These are phyloP conservation scores for Exserohilum rostratum DNA, from an alignment of 2,329 filamentous ascomycete species.

Conservation along the genomic window DNA sequence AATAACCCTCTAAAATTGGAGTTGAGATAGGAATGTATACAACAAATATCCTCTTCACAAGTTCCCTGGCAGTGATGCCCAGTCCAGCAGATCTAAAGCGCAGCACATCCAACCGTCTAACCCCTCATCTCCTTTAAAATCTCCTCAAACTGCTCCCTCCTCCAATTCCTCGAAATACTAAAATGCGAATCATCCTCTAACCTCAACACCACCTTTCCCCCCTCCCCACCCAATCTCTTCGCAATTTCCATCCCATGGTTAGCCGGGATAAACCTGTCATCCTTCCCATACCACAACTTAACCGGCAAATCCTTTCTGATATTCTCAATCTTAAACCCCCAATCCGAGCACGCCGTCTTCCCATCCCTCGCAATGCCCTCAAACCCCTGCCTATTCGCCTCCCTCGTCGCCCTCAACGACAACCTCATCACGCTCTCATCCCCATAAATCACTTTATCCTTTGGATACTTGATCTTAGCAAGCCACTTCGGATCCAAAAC, in stretches of 20 bases:
- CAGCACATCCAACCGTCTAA: neutral
- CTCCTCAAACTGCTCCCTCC: conserved; percentile 25
- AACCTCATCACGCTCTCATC: conserved; percentile 31
- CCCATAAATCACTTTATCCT: conserved; percentile 30
- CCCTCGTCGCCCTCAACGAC: conserved; percentile 24
- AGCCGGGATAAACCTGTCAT: conserved; percentile 42
- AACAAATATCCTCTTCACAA: too few relatives aligned
- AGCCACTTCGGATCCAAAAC: neutral
- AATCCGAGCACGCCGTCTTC: conserved; percentile 31
- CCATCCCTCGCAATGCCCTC: conserved; percentile 41
- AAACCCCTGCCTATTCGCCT: conserved; percentile 41
- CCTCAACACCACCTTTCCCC: conserved; percentile 30
- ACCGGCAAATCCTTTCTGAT: conserved; percentile 45
- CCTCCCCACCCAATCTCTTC: conserved; percentile 30
- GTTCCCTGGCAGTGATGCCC: too few relatives aligned
- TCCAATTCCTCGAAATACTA: conserved; percentile 25
- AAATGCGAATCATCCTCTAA: conserved; percentile 47
- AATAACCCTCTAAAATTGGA: too few relatives aligned
- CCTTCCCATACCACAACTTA: conserved; percentile 37
- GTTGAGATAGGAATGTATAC: neutral
- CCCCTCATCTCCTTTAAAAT: conserved; percentile 7
- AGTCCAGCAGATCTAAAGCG: too few relatives aligned
- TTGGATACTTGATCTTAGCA: conserved; percentile 14
- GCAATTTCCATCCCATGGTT: conserved; percentile 45
- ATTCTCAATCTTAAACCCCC: conserved; percentile 46